Conservation (phyloP, 331 rosid species). For the Arachis monticola region DNA sequence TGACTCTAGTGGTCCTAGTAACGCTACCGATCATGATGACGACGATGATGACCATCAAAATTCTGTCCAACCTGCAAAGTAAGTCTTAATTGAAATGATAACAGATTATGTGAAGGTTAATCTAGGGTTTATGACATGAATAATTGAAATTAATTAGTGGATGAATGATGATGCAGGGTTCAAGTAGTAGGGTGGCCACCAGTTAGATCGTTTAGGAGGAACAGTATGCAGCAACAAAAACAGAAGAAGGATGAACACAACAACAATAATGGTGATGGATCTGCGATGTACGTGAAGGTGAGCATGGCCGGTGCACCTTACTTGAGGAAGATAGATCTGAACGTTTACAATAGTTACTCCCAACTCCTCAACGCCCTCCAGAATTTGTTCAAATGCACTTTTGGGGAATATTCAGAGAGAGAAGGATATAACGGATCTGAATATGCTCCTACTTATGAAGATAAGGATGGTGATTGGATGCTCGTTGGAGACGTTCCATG, state of each 20-base stretch:
- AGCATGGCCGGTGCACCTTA: conserved; percentile 89
- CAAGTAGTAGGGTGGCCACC: conserved; percentile 99
- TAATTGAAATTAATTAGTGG: too few relatives aligned
- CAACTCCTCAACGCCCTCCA: conserved; percentile 73
- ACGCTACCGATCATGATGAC: conserved; percentile 26
- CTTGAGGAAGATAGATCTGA: conserved; percentile 78
- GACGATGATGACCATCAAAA: conserved; percentile 14
- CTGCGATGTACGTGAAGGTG: conserved; percentile 69
- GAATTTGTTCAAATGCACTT: conserved; percentile 64
- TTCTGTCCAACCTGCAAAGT: conserved; percentile 58
- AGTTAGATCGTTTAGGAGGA: conserved; percentile 71
- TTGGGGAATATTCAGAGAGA: conserved; percentile 78
- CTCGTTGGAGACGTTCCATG: conserved; percentile 97
- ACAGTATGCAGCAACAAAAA: conserved; percentile 44
- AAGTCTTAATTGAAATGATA: conserved; percentile 30
- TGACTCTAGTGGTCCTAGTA: conserved; percentile 30
- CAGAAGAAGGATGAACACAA: conserved; percentile 27
- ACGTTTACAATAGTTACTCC: conserved; percentile 61
- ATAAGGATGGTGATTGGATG: conserved; percentile 98
- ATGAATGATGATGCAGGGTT: conserved; percentile 46
- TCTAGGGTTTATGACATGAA: background rate
- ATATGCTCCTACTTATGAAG: conserved; percentile 81
- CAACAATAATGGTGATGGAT: conserved; percentile 34
- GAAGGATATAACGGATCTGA: conserved; percentile 79
- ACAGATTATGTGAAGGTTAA: too few relatives aligned